phyloP scores from a whole-genome alignment of 495 filamentous ascomycete genomes.

The Cenococcum geophilum region DNA sequence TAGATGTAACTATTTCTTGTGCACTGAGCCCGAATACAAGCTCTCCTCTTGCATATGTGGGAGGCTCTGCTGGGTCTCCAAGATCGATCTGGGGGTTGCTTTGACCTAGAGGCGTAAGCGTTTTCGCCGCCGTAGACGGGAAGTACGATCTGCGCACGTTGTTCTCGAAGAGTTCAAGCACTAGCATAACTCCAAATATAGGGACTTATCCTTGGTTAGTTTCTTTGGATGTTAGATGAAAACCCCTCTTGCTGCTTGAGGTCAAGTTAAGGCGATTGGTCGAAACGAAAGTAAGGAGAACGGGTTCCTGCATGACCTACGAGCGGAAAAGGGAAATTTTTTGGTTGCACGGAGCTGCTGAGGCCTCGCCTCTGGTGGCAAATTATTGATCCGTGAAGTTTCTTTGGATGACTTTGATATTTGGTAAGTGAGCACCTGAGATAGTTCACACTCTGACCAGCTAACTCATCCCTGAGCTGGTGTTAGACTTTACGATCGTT shows the following conservation, averaged over 20 bases:
- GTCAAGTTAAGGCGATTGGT: background rate
- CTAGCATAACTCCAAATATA: background rate
- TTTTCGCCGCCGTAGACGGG: background rate
- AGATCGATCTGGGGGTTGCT: background rate
- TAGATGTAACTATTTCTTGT: background rate
- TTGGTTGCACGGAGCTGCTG: background rate
- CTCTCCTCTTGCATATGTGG: background rate
- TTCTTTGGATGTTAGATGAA: background rate
- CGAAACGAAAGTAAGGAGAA: background rate
- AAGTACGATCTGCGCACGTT: conserved; percentile 1
- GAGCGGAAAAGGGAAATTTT: background rate
- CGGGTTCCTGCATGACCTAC: background rate
- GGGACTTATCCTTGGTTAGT: background rate
- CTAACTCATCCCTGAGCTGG: background rate
- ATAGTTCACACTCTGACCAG: background rate
- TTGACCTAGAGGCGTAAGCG: background rate
- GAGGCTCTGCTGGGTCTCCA: background rate
- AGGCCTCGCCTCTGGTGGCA: background rate
- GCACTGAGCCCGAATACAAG: background rate
- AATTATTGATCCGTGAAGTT: background rate
- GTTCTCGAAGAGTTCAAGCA: background rate
- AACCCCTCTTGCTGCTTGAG: background rate
- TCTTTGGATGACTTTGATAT: background rate
- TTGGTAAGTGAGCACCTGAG: background rate
- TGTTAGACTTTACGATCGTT: background rate